Conservation (phyloP, 2,329 filamentous ascomycete genomes). For the Aspergillus aculeatus region DNA sequence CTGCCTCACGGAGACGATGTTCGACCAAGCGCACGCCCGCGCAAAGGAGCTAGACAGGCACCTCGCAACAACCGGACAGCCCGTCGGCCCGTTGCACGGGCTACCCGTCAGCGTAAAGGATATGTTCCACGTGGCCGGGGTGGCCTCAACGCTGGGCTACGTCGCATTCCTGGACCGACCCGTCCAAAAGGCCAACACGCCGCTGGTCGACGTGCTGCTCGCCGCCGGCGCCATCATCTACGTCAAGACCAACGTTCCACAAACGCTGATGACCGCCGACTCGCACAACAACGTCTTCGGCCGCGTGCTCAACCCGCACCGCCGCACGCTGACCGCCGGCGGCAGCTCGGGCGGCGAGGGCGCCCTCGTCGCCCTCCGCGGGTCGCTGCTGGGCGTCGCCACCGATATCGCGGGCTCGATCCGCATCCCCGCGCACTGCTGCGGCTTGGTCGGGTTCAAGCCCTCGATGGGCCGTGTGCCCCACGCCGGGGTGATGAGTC, state of each 20-base stretch:
- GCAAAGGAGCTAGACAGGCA: constrained; percentile 51
- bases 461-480: constrained; percentile 48
- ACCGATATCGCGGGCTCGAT: constrained; percentile 57
- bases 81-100: constrained; percentile 61
- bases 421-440: constrained; percentile 49
- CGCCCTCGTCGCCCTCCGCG: constrained; percentile 57
- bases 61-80: constrained; percentile 37
- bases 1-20: constrained; percentile 56
- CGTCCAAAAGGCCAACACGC: constrained; percentile 50
- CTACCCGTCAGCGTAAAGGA: constrained; percentile 58
- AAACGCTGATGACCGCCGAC: constrained; percentile 51
- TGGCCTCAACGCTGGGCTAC: constrained; percentile 58
- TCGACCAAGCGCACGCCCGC: constrained; percentile 49
- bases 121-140: constrained; percentile 48
- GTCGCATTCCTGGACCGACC: constrained; percentile 60
- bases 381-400: constrained; percentile 58
- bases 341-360: constrained; percentile 68
- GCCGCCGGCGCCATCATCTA: constrained; percentile 63
- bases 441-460: constrained; percentile 50
- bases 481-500: constrained; percentile 41
- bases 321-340: constrained; percentile 58
- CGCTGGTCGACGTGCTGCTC: constrained; percentile 57
- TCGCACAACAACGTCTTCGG: constrained; percentile 59
- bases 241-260: constrained; percentile 67
- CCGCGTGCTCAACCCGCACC: constrained; percentile 61